phyloP scores from a whole-genome alignment of 305 asterid genomes.

The Fraxinus nigra region DNA sequence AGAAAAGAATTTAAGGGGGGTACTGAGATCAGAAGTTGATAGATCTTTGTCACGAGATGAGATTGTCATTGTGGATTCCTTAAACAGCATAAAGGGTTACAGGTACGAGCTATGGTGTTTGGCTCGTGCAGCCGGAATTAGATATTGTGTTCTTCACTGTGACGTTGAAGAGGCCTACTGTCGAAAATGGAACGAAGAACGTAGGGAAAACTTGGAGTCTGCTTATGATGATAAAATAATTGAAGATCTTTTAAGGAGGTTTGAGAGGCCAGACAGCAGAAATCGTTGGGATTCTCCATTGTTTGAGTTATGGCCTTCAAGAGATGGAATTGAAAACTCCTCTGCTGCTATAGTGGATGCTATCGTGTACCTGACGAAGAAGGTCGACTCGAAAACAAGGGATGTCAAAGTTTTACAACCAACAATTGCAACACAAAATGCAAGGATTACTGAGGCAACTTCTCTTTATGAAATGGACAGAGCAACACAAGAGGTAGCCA shows the following conservation, averaged over 20 bases:
- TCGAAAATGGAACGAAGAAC: constrained; percentile 71
- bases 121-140: constrained; percentile 93
- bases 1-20: constrained; percentile 87
- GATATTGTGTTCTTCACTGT: constrained; percentile 82
- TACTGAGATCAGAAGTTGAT: constrained; percentile 89
- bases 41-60: constrained; percentile 73
- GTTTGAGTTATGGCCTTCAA: constrained; percentile 72
- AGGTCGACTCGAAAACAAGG: constrained; percentile 71
- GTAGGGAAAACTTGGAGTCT: constrained; percentile 45
- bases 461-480: constrained; percentile 84
- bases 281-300: constrained; percentile 97
- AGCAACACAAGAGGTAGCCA: constrained; percentile 82
- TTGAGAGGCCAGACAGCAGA: constrained; percentile 84
- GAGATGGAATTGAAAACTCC: constrained; percentile 59
- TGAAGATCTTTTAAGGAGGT: constrained; percentile 78
- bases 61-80: constrained; percentile 76
- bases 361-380: constrained; percentile 70
- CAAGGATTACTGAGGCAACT: constrained; percentile 62
- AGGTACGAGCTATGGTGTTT: constrained; percentile 96
- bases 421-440: constrained; percentile 78
- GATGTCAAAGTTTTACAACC: constrained; percentile 88
- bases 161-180: constrained; percentile 57
- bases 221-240: constrained; percentile 61
- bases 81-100: constrained; percentile 94
- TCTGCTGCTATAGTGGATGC: constrained; percentile 62